Evolutionary conservation across 768 basidiomycete species (phyloP).

Genomic region (Auricularia auricula-judae): DNA sequence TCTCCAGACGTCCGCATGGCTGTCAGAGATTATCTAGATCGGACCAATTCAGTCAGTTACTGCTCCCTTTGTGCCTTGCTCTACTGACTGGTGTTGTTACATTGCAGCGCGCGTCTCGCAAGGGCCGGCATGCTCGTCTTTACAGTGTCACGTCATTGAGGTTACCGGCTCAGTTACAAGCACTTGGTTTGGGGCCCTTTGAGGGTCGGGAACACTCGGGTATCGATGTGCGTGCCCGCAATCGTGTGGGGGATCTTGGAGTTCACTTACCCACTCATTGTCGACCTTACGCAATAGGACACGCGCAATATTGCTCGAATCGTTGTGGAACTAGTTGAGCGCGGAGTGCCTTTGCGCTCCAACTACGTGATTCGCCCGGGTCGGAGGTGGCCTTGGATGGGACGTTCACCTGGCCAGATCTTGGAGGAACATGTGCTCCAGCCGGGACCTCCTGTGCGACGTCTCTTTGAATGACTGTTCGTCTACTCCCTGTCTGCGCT

Average conservation of each 20-base stretch:
- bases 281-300: slow-evolving; percentile 42
- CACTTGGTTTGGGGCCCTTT: slow-evolving; percentile 64
- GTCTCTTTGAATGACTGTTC: neutral
- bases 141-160: slow-evolving; percentile 31
- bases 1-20: neutral
- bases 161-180: slow-evolving; percentile 62
- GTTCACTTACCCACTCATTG: neutral
- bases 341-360: slow-evolving; percentile 55
- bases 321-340: slow-evolving; percentile 61
- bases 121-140: neutral
- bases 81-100: neutral
- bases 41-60: neutral
- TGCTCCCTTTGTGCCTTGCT: neutral
- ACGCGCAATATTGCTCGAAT: slow-evolving; percentile 82
- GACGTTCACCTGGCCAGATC: slow-evolving; percentile 51
- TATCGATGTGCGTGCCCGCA: slow-evolving; percentile 60
- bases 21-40: neutral
- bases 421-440: slow-evolving; percentile 31
- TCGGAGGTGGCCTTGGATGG: slow-evolving; percentile 82
- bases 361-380: slow-evolving; percentile 60
- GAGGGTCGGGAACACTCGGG: slow-evolving; percentile 81
- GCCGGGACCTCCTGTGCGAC: neutral
- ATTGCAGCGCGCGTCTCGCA: neutral
- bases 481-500: neutral
- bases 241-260: neutral